Conservation (phyloP, 192 early-diverging fungal genomes). For the Rhizoclosmatium globosum region DNA sequence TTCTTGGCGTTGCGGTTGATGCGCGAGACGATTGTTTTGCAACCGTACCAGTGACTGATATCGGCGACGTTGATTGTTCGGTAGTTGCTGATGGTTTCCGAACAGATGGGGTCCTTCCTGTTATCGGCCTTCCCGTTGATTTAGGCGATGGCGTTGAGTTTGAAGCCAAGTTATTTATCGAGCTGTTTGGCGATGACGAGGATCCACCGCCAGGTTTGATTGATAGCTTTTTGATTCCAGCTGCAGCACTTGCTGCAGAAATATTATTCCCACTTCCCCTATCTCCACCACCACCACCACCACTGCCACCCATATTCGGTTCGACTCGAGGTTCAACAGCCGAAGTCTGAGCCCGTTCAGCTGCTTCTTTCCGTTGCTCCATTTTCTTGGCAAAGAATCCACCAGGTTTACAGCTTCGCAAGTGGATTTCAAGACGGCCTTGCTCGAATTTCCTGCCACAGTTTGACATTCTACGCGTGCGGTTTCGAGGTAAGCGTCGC, state of each 20-base stretch:
- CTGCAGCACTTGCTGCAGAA: not conserved
- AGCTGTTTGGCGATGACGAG: not conserved
- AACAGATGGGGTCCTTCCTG: too few relatives aligned
- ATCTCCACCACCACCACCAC: not conserved
- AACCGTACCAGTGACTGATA: too few relatives aligned
- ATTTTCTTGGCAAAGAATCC: slow-evolving; percentile 26
- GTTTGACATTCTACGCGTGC: slow-evolving; percentile 18
- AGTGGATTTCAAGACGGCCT: slow-evolving; percentile 28
- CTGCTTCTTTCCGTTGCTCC: slow-evolving; percentile 9
- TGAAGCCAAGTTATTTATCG: too few relatives aligned
- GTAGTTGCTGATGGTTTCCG: too few relatives aligned
- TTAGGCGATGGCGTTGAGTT: too few relatives aligned
- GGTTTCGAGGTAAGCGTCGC: not conserved
- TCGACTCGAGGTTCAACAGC: not conserved
- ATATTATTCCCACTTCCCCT: not conserved
- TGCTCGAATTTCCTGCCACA: slow-evolving; percentile 30
- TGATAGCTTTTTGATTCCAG: not conserved
- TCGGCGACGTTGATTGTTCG: too few relatives aligned
- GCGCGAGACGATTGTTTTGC: too few relatives aligned
- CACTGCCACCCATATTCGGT: not conserved
- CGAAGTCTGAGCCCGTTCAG: not conserved
- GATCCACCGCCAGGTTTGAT: not conserved
- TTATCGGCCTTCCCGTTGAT: too few relatives aligned
- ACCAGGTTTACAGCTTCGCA: slow-evolving; percentile 33
- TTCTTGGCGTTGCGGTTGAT: too few relatives aligned